Base-by-base conservation (phyloP, 2,329 filamentous ascomycete species). In the Paraphaeosphaeria sporulosa region DNA sequence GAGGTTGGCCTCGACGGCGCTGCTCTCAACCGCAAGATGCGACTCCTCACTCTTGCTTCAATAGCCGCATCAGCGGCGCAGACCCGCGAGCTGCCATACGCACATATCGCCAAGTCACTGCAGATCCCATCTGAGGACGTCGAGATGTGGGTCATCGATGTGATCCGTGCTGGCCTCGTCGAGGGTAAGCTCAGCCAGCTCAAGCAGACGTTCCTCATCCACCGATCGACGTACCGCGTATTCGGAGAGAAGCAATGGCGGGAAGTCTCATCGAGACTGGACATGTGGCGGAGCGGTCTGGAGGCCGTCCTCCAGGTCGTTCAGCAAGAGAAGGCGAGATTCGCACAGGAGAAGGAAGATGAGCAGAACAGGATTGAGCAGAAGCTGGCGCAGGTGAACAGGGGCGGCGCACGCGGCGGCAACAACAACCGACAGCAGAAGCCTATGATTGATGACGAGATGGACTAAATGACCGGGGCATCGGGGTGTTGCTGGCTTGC, bases 211-310 rank as follows among this genome's bases (percentile, higher is more conserved):
- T 98, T 99, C 86, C 86, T 97, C 56, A 93, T 99, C 64, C 95
- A 99, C 85, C 89, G 95, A 77, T 93, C 93, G 72, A 97, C 93
- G 62, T 97, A 98, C 86, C 90, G 95, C 64, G 94, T 97, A 57
- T 99, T 99, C 75, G 93, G 93, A 70, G 93, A 97, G 84, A 96
- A 96, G 86, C 95, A 99, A 84, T 99, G 96, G 93, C 89, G 91
- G 70, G 94, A 99, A 84, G 90, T 99, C 56, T 91, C 93, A 62
- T 92, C 91, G 65, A 87, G 94, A 64, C 84, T 99, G 72, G 94
- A 97, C 81, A 91, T 93, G 78, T 98, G 94, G 94, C 89, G 91
- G 79, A 85, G 87, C 70, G 94, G 92, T 70, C 83, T 98, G 71
- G 86, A 88, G 75, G 88, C 87, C 68, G 93, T 99, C 19, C 83